phyloP scores from a whole-genome alignment of 2,329 filamentous ascomycete genomes.

The Ceratocystis destructans region DNA sequence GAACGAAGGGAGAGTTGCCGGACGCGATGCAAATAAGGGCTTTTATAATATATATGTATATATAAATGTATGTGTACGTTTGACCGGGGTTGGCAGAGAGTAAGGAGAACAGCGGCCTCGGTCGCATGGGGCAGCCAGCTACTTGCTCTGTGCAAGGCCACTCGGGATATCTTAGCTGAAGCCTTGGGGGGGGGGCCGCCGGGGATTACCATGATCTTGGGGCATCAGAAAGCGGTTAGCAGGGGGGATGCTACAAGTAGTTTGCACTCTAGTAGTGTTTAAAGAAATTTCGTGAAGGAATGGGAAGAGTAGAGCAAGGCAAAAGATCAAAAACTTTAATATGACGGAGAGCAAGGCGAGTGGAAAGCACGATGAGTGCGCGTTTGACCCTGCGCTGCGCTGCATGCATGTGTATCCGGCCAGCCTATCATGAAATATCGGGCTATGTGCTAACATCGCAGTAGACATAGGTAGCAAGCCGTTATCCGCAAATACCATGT shows the following conservation, averaged over 20 bases:
- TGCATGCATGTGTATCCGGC: background rate
- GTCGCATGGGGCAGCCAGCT: background rate
- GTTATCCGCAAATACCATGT: no score
- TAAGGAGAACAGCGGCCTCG: background rate
- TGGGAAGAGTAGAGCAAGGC: no score
- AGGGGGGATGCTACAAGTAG: background rate
- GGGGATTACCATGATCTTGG: slow-evolving; percentile 17
- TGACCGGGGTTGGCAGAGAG: background rate
- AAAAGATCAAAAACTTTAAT: no score
- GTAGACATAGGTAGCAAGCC: no score
- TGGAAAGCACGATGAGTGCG: no score
- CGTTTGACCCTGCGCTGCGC: no score
- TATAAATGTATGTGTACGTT: no score
- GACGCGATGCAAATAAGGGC: background rate
- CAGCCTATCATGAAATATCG: background rate
- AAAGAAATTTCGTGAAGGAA: no score
- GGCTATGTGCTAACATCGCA: background rate
- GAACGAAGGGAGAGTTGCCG: background rate
- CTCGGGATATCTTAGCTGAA: slow-evolving; percentile 2
- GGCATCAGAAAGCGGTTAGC: background rate
- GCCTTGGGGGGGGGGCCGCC: background rate
- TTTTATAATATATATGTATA: background rate
- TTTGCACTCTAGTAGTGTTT: no score
- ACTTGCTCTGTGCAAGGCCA: background rate
- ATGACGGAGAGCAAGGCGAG: no score